Percentiles rank a stretch among this genome's conserved stretches.
phyloP scores from a whole-genome alignment of 176 grass and related monocot genomes.

The Hordeum marinum region DNA sequence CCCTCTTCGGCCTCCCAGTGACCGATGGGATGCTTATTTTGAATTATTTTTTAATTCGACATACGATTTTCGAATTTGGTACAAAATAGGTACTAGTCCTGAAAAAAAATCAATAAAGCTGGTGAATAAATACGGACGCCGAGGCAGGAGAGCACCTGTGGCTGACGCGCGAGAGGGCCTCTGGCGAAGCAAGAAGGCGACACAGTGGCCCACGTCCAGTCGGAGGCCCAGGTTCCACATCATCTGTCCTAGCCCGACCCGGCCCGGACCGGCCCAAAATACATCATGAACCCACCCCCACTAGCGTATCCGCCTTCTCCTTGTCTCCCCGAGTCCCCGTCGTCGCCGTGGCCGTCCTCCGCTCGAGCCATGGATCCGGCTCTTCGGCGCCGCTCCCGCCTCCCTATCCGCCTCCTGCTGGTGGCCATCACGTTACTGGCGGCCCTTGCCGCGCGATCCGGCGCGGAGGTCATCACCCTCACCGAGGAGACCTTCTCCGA shows the following conservation, averaged over 20 bases:
- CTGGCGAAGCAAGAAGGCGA: too few relatives aligned
- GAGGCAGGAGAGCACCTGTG: too few relatives aligned
- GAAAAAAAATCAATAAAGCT: too few relatives aligned
- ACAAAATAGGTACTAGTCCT: too few relatives aligned
- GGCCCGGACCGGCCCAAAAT: not conserved
- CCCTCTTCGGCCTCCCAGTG: too few relatives aligned
- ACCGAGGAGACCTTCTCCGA: conserved; percentile 84
- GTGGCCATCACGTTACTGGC: not conserved
- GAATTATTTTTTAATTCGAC: too few relatives aligned
- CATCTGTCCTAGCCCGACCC: not conserved
- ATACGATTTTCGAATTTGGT: too few relatives aligned
- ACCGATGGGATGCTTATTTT: too few relatives aligned
- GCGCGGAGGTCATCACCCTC: conserved; percentile 81
- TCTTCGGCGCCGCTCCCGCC: conserved; percentile 18
- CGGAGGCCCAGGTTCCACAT: not conserved
- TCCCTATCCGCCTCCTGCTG: conserved; percentile 25
- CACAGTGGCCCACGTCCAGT: too few relatives aligned
- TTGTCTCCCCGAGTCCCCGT: not conserved
- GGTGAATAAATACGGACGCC: too few relatives aligned
- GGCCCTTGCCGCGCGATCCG: conserved; percentile 3
- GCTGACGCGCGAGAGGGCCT: too few relatives aligned
- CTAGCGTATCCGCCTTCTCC: not conserved
- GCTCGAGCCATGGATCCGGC: conserved; percentile 54
- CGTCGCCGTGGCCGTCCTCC: not conserved
- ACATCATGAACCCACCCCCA: not conserved